Evolutionary conservation across 2,329 filamentous ascomycete genomes (phyloP).

Genomic region (Geoglossum cookeanum): DNA sequence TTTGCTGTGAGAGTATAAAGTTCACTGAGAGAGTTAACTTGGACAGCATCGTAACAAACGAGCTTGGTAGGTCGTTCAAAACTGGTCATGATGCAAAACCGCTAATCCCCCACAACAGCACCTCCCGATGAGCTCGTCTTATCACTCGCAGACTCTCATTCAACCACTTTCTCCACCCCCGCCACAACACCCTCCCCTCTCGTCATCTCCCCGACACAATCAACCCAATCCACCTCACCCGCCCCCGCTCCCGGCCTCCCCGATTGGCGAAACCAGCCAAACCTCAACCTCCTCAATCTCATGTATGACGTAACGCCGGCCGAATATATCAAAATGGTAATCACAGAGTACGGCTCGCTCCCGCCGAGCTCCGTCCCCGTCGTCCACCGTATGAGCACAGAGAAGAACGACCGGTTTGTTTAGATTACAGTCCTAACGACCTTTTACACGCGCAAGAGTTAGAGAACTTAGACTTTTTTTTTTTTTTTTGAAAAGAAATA

Average conservation of each 20-base stretch:
- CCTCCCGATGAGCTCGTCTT: slow-evolving; percentile 45
- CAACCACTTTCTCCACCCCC: slow-evolving; percentile 2
- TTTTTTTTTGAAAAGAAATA: no score
- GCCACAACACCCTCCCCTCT: neutral
- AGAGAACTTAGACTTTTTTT: no score
- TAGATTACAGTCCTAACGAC: neutral
- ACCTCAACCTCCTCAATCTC: slow-evolving; percentile 46
- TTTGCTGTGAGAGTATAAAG: slow-evolving; percentile 88
- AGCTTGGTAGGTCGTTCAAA: slow-evolving; percentile 42
- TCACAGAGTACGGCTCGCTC: slow-evolving; percentile 78
- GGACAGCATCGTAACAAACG: slow-evolving; percentile 86
- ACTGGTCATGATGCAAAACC: neutral
- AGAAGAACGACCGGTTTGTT: slow-evolving; percentile 7
- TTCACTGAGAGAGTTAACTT: slow-evolving; percentile 79
- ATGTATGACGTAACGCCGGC: slow-evolving; percentile 87
- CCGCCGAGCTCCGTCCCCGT: slow-evolving; percentile 72
- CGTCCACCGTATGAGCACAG: slow-evolving; percentile 39
- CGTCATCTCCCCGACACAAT: neutral
- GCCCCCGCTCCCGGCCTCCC: neutral
- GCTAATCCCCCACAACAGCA: neutral
- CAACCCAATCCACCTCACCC: neutral
- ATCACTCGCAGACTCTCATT: slow-evolving; percentile 16
- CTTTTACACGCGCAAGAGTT: no score
- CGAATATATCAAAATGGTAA: slow-evolving; percentile 68
- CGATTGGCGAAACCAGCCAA: slow-evolving; percentile 1